Conservation (phyloP, 148 eudicot species). For the Linanthus parryae region DNA sequence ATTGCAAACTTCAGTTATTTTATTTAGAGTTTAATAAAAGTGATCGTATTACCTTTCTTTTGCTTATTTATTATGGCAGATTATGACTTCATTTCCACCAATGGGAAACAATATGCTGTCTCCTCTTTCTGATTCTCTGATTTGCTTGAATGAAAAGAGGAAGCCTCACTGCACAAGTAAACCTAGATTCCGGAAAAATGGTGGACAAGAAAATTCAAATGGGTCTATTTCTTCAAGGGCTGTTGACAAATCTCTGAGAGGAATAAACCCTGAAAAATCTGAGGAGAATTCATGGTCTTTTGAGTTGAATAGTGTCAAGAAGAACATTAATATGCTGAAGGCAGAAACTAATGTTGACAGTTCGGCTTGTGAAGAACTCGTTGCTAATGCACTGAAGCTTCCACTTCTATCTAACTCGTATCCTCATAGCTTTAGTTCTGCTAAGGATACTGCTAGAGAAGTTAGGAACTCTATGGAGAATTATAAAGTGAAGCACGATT, state of each 20-base stretch:
- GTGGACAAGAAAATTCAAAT: conserved; percentile 26
- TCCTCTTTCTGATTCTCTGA: conserved; percentile 62
- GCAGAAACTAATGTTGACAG: conserved; percentile 44
- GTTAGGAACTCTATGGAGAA: conserved; percentile 6
- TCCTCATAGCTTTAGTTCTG: conserved; percentile 14
- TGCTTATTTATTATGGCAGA: conserved; percentile 40
- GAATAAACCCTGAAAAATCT: conserved; percentile 29
- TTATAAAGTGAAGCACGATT: conserved; percentile 20
- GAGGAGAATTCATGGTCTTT: too few relatives aligned
- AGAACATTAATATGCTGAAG: conserved; percentile 16
- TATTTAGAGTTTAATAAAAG: background rate
- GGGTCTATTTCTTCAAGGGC: conserved; percentile 22
- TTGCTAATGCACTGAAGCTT: conserved; percentile 66
- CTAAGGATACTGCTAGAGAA: conserved; percentile 16
- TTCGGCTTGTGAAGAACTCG: conserved; percentile 54
- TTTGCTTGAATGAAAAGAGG: conserved; percentile 40
- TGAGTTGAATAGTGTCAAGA: conserved; percentile 9
- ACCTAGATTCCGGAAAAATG: conserved; percentile 29
- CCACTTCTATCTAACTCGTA: conserved; percentile 57
- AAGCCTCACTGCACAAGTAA: conserved; percentile 23
- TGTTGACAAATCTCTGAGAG: conserved; percentile 24
- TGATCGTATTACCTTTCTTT: conserved; percentile 6
- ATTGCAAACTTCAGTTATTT: background rate
- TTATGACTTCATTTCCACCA: conserved; percentile 72
- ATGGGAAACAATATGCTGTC: conserved; percentile 48